Evolutionary conservation across 208 protist species (phyloP).

Genomic region (Kentomonas sorsogonicus): DNA sequence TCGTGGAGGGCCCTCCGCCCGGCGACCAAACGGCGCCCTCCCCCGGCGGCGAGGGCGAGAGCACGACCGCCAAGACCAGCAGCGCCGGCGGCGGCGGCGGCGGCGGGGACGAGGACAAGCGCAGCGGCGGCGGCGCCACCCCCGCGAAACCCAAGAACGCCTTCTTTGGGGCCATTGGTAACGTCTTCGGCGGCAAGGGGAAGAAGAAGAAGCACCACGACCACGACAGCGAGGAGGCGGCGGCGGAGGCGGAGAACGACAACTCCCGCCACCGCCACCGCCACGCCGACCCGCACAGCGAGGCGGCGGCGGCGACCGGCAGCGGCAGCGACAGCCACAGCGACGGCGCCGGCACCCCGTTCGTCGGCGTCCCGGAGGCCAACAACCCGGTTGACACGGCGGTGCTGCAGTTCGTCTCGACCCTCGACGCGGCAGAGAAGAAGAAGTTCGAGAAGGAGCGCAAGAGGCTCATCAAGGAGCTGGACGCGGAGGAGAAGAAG

Average conservation of each 20-base stretch:
- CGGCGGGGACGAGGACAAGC: background rate
- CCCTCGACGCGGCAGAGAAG: conserved; percentile 19
- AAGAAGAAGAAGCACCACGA: conserved; percentile 2
- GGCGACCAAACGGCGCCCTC: conserved; percentile 9
- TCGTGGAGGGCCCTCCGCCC: conserved; percentile 4
- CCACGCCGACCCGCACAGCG: background rate
- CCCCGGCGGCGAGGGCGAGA: background rate
- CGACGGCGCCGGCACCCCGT: conserved; percentile 2
- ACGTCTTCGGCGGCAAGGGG: conserved; percentile 12
- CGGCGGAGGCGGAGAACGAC: background rate
- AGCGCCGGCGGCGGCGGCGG: background rate
- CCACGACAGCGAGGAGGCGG: background rate
- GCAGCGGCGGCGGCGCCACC: background rate
- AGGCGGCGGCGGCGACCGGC: background rate
- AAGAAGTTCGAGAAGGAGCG: conserved; percentile 32
- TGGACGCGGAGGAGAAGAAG: conserved; percentile 31
- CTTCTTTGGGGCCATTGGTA: conserved; percentile 15
- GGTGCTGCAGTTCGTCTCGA: conserved; percentile 14
- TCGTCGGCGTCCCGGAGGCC: too few species aligned
- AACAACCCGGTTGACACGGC: conserved; percentile 8
- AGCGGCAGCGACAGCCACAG: background rate
- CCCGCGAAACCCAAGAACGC: conserved; percentile 9
- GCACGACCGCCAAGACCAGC: background rate
- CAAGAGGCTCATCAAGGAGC: conserved; percentile 27
- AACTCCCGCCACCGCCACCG: background rate